A percentile compares a stretch with the other conserved stretches of the same genome.
These are phyloP conservation scores for Mayamaea pseudoterrestris DNA, from an alignment of 108 stramenopile species.

Conservation along the genomic window DNA sequence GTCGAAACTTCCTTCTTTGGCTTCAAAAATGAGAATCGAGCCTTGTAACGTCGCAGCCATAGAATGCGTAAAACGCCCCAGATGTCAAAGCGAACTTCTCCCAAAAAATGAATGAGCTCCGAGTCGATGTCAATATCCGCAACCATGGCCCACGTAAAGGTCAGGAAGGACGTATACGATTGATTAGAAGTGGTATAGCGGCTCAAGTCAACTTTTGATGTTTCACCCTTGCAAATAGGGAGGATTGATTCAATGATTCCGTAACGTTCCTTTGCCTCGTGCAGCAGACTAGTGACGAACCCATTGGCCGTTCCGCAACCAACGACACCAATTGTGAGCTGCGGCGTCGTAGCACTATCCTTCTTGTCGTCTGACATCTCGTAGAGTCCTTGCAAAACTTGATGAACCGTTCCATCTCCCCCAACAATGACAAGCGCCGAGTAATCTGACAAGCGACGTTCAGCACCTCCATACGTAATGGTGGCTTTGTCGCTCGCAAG, in stretches of 20 bases:
- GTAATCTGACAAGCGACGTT: conserved; percentile 42
- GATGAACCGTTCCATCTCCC: conserved; percentile 78
- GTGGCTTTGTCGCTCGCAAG: conserved; percentile 21
- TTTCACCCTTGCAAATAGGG: conserved; percentile 56
- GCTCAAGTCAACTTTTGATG: conserved; percentile 42
- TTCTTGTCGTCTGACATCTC: conserved; percentile 26
- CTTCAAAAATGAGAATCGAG: conserved; percentile 61
- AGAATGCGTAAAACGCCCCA: conserved; percentile 66
- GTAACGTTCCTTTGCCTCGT: conserved; percentile 31
- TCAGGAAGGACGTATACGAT: conserved; percentile 57
- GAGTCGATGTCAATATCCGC: conserved; percentile 86
- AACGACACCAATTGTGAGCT: conserved; percentile 56
- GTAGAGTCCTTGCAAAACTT: conserved; percentile 63
- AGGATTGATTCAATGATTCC: conserved; percentile 50
- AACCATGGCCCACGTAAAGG: conserved; percentile 75
- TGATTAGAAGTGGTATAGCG: conserved; percentile 34
- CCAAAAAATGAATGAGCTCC: conserved; percentile 59
- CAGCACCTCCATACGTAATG: too few relatives aligned
- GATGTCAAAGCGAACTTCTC: conserved; percentile 58
- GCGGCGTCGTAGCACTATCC: conserved; percentile 23
- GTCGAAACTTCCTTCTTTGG: conserved; percentile 3
- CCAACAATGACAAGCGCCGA: conserved; percentile 62
- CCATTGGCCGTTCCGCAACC: conserved; percentile 82
- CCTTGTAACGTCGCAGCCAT: conserved; percentile 41
- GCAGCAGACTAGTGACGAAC: conserved; percentile 49